Conservation (phyloP, 176 grass and related monocot species). For the Aegilops longissima region DNA sequence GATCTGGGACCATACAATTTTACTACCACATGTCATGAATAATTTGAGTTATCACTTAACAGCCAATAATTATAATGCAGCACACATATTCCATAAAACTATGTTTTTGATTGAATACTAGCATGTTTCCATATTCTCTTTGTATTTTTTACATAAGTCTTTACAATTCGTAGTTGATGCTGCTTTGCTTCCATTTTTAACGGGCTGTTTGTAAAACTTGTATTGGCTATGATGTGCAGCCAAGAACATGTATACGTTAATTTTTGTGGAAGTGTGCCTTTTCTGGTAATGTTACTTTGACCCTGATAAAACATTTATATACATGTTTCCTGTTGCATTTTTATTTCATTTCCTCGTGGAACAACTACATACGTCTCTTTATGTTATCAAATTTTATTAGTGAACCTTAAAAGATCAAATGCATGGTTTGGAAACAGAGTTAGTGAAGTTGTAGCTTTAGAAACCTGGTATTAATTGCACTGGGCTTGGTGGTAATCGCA, state of each 20-base stretch:
- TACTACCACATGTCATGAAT: neutral
- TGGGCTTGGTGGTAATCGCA: neutral
- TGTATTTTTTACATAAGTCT: neutral
- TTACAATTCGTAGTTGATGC: neutral
- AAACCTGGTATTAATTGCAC: constrained; percentile 1
- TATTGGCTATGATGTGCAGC: neutral
- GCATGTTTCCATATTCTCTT: neutral
- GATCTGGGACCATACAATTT: constrained; percentile 20
- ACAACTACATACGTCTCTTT: neutral
- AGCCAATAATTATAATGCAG: constrained; percentile 5
- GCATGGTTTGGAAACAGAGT: constrained; percentile 2
- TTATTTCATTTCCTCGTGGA: neutral
- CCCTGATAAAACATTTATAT: neutral
- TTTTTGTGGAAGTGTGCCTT: neutral
- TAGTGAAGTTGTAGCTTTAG: neutral
- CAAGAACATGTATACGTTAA: neutral
- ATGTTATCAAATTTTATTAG: neutral
- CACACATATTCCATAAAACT: constrained; percentile 18
- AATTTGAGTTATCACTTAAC: neutral
- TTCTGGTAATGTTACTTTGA: constrained; percentile 3
- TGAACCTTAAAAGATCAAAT: neutral
- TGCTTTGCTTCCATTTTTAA: constrained; percentile 4
- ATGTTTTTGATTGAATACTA: constrained; percentile 6
- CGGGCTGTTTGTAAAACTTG: neutral
- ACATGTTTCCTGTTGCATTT: constrained; percentile 19